These are phyloP conservation scores for Hirsutella rhossiliensis DNA, from an alignment of 2,329 filamentous ascomycete species.

Conservation along the genomic window DNA sequence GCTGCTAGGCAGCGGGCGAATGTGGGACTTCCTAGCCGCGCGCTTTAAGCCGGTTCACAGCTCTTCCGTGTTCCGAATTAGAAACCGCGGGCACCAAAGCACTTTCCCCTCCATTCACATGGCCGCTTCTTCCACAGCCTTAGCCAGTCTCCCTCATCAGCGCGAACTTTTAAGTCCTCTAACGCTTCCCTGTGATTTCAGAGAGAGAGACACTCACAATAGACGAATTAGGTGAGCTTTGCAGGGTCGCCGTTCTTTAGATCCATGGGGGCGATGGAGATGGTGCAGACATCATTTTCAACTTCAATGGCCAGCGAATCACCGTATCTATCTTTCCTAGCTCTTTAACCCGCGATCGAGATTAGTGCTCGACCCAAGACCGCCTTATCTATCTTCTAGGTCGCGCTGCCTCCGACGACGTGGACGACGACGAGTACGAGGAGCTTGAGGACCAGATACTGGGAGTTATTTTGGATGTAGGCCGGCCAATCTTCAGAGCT, in stretches of 20 bases:
- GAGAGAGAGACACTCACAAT: not conserved
- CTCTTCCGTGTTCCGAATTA: not conserved
- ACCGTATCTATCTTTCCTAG: constrained; percentile 9
- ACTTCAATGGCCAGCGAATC: constrained; percentile 9
- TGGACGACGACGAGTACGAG: constrained; percentile 8
- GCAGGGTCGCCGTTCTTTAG: constrained; percentile 3
- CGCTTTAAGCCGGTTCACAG: not conserved
- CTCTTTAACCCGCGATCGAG: constrained; percentile 3
- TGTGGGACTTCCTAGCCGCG: not conserved
- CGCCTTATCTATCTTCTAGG: constrained; percentile 9
- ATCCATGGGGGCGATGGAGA: constrained; percentile 10
- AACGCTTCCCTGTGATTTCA: not conserved
- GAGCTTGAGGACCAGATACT: constrained; percentile 8
- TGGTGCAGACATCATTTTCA: constrained; percentile 12
- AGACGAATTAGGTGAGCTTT: not conserved
- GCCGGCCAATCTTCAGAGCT: constrained; percentile 6
- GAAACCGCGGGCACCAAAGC: not conserved
- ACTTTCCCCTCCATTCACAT: not conserved
- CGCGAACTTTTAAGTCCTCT: not conserved
- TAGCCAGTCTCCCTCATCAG: not conserved
- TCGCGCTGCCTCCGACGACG: constrained; percentile 3
- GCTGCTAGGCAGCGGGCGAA: too few species aligned
- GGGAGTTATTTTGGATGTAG: constrained; percentile 7
- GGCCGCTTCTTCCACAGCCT: not conserved
- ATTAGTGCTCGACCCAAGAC: constrained; percentile 7